phyloP scores from a whole-genome alignment of 805 yeast species.

The Lachancea fermentati region DNA sequence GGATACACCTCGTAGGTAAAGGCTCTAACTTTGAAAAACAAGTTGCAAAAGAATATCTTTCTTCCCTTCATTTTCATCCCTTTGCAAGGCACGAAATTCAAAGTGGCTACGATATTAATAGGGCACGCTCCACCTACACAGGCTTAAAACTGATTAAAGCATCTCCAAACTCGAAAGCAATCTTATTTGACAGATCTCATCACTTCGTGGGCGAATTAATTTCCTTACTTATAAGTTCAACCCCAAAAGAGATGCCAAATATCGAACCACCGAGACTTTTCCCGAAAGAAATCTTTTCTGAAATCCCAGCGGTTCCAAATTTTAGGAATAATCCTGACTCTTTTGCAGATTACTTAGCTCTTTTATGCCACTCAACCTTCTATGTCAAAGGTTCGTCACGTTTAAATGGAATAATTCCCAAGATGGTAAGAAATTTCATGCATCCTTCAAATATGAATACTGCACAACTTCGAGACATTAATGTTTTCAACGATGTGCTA shows the following conservation, averaged over 20 bases:
- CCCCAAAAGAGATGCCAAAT: slow-evolving; percentile 18
- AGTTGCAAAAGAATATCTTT: slow-evolving; percentile 24
- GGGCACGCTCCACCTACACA: slow-evolving; percentile 11
- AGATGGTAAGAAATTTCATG: slow-evolving; percentile 35
- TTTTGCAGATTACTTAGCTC: slow-evolving; percentile 34
- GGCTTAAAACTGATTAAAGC: slow-evolving; percentile 8
- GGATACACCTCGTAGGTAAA: slow-evolving; percentile 22
- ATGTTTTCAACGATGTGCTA: slow-evolving; percentile 36
- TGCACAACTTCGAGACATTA: slow-evolving; percentile 25
- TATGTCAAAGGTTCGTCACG: slow-evolving; percentile 34
- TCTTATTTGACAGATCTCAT: slow-evolving; percentile 12
- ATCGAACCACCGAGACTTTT: slow-evolving; percentile 14
- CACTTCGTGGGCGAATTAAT: slow-evolving; percentile 21
- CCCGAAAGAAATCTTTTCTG: slow-evolving; percentile 23
- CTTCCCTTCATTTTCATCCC: slow-evolving; percentile 23
- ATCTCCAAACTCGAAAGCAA: slow-evolving; percentile 8
- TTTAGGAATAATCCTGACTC: slow-evolving; percentile 21
- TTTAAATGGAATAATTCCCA: slow-evolving; percentile 35
- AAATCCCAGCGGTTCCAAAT: slow-evolving; percentile 35
- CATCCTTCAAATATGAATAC: slow-evolving; percentile 36
- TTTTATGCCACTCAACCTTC: slow-evolving; percentile 35
- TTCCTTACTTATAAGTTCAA: slow-evolving; percentile 19
- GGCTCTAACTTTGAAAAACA: slow-evolving; percentile 29
- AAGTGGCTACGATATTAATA: slow-evolving; percentile 18
- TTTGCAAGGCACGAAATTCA: slow-evolving; percentile 24